A percentile compares a stretch with the other conserved stretches of the same genome.
Evolutionary conservation across 352 stramenopile species (phyloP).

Genomic region (Phytophthora constricta): DNA sequence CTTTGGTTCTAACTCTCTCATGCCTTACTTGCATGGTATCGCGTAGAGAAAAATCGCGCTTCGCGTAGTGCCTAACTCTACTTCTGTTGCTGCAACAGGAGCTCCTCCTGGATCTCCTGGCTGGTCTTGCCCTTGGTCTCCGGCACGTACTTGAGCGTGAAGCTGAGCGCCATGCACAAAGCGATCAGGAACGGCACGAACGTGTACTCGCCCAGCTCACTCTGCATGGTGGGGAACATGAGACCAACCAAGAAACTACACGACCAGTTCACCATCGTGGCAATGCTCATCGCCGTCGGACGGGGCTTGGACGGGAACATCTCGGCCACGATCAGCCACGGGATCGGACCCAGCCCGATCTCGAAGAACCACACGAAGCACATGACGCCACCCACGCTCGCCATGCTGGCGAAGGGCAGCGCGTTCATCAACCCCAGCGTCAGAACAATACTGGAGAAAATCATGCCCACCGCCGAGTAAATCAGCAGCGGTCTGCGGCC

Average conservation of each 20-base stretch:
- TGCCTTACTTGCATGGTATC: constrained; percentile 24
- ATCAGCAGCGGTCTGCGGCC: constrained; percentile 70
- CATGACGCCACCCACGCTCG: constrained; percentile 71
- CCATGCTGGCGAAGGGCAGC: constrained; percentile 68
- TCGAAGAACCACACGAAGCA: constrained; percentile 83
- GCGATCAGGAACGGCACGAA: constrained; percentile 91
- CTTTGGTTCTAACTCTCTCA: background rate
- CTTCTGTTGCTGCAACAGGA: constrained; percentile 47
- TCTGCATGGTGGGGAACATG: constrained; percentile 92
- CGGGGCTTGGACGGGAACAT: constrained; percentile 96
- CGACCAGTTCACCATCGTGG: constrained; percentile 95
- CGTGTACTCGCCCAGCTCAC: constrained; percentile 82
- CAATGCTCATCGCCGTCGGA: constrained; percentile 89
- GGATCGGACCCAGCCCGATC: constrained; percentile 90
- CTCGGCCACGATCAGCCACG: constrained; percentile 97
- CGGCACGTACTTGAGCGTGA: constrained; percentile 85
- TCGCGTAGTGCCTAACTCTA: constrained; percentile 9
- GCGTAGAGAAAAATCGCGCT: constrained; percentile 12
- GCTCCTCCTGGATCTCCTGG: constrained; percentile 70
- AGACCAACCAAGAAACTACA: constrained; percentile 96
- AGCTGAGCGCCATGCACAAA: constrained; percentile 80
- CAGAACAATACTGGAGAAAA: constrained; percentile 68
- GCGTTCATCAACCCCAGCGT: constrained; percentile 71
- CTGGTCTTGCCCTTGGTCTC: constrained; percentile 92
- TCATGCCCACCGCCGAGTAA: constrained; percentile 76